Conservation (phyloP, 202 grass and related monocot genomes). For the Bolboschoenoplectus hybrid region DNA sequence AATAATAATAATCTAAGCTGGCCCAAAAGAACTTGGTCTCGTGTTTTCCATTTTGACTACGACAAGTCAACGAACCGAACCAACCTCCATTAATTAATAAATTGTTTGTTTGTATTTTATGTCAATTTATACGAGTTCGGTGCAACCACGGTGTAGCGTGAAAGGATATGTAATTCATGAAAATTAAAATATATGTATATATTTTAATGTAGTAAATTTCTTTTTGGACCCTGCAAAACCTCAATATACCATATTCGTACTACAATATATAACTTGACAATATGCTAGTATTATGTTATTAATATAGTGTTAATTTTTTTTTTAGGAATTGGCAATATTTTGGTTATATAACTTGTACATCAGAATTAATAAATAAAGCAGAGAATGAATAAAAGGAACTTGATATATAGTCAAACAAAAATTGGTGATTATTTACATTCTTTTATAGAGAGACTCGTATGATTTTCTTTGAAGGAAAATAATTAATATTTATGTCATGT, state of each 20-base stretch:
- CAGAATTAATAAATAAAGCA: neutral
- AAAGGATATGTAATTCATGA: neutral
- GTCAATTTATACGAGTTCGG: slow-evolving; percentile 12
- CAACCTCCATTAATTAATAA: slow-evolving; percentile 20
- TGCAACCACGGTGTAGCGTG: neutral
- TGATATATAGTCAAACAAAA: neutral
- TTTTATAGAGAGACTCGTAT: neutral
- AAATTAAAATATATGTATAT: neutral
- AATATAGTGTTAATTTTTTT: neutral
- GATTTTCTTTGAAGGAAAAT: neutral
- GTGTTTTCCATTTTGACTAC: slow-evolving; percentile 38
- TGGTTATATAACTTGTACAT: neutral
- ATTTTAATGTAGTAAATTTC: too few relatives aligned
- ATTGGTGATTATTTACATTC: neutral
- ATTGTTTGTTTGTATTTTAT: neutral
- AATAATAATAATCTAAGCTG: slow-evolving; percentile 18
- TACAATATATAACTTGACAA: neutral
- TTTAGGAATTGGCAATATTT: neutral
- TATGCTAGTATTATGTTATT: neutral
- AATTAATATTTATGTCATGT: neutral
- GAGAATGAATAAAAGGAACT: neutral
- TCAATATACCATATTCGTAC: neutral
- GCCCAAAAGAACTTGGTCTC: slow-evolving; percentile 28
- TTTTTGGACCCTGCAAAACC: neutral
- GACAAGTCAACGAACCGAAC: slow-evolving; percentile 36